Percentiles rank a stretch among this genome's conserved stretches.
Evolutionary conservation across 306 rosid species (phyloP).

Genomic region (Dicorynia guianensis): DNA sequence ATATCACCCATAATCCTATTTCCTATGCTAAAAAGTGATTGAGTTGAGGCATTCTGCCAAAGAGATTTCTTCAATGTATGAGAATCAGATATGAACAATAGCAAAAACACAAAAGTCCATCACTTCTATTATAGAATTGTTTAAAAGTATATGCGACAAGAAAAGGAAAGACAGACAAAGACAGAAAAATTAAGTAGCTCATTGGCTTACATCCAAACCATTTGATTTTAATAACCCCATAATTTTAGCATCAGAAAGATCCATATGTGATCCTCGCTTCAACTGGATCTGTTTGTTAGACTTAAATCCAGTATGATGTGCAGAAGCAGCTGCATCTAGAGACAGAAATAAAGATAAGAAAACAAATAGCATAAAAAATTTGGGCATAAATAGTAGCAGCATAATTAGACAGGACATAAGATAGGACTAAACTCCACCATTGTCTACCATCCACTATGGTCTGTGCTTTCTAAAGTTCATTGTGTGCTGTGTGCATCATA

Average conservation of each 20-base stretch:
- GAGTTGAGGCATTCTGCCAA: constrained; percentile 78
- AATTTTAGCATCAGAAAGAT: constrained; percentile 70
- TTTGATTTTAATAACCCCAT: constrained; percentile 71
- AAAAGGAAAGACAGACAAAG: constrained; percentile 39
- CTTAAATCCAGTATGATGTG: constrained; percentile 46
- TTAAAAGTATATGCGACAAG: constrained; percentile 1
- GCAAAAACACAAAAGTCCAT: constrained; percentile 5
- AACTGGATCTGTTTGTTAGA: constrained; percentile 51
- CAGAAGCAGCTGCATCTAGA: constrained; percentile 59
- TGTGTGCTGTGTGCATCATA: no score
- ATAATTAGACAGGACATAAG: no score
- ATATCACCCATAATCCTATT: constrained; percentile 73
- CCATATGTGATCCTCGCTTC: constrained; percentile 55
- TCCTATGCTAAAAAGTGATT: constrained; percentile 68
- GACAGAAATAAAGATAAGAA: constrained; percentile 34
- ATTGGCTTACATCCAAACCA: constrained; percentile 72
- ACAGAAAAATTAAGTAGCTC: constrained; percentile 40
- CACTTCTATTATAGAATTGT: not conserved
- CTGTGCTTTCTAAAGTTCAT: not conserved
- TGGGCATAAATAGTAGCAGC: no score
- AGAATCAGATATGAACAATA: constrained; percentile 37
- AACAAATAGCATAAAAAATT: no score
- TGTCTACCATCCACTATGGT: no score
- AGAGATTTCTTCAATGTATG: constrained; percentile 42
- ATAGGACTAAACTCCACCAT: no score